A percentile compares a stretch with the other conserved stretches of the same genome.
phyloP scores from a whole-genome alignment of 2,329 filamentous ascomycete genomes.

The Fusarium heterosporum region DNA sequence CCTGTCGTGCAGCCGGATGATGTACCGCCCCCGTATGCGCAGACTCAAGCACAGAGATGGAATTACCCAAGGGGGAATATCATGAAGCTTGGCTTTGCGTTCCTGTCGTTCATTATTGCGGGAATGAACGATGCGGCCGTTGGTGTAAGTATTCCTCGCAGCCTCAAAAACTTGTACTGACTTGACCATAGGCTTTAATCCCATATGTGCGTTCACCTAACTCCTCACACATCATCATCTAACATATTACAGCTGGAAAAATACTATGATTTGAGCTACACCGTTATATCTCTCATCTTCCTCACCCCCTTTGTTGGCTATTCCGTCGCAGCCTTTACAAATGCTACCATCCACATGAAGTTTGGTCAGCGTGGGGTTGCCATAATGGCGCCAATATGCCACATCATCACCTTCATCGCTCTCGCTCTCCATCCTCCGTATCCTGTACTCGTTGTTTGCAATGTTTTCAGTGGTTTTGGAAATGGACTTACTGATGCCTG shows the following conservation, averaged over 20 bases:
- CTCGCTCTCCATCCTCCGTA: conserved; percentile 73
- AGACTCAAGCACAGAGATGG: conserved; percentile 50
- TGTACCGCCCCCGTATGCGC: conserved; percentile 46
- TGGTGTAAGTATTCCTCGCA: conserved; percentile 56
- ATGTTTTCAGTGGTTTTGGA: conserved; percentile 73
- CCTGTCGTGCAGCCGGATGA: conserved; percentile 4
- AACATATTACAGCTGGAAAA: conserved; percentile 62
- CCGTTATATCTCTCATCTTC: conserved; percentile 72
- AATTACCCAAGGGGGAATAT: conserved; percentile 53
- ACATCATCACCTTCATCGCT: conserved; percentile 70
- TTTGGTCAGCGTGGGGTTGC: conserved; percentile 76
- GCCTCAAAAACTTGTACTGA: neutral
- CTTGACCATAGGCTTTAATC: conserved; percentile 36
- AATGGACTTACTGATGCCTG: conserved; percentile 71
- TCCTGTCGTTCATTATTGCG: conserved; percentile 69
- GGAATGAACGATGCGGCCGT: conserved; percentile 73
- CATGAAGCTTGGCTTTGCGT: conserved; percentile 56
- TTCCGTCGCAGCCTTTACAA: conserved; percentile 68
- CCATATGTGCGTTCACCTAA: conserved; percentile 33
- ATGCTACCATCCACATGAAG: conserved; percentile 68
- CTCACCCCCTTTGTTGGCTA: conserved; percentile 74
- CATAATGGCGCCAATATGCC: conserved; percentile 69
- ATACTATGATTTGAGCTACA: conserved; percentile 70
- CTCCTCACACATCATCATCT: rapidly evolving
- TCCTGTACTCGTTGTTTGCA: conserved; percentile 71